Conservation (phyloP, 208 protist species). For the Leishmania arabica region DNA sequence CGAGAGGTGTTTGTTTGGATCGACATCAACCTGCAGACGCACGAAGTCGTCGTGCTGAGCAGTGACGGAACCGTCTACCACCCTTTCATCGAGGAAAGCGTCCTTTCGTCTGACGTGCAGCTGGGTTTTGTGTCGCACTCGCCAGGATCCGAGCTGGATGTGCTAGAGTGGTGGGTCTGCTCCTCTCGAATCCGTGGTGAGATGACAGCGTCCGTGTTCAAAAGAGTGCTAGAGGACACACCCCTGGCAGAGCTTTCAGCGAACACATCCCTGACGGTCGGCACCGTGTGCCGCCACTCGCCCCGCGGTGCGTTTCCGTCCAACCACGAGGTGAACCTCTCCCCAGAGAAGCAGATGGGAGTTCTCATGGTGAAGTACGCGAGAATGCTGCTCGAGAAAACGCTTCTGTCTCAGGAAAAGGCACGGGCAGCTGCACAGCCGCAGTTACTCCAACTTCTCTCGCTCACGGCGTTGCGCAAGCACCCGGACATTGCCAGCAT, state of each 20-base stretch:
- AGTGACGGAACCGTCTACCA: slow-evolving; percentile 51
- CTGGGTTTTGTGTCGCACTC: slow-evolving; percentile 47
- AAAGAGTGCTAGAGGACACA: slow-evolving; percentile 19
- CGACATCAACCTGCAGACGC: slow-evolving; percentile 43
- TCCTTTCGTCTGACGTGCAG: slow-evolving; percentile 29
- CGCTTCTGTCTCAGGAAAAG: slow-evolving; percentile 53
- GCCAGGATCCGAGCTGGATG: slow-evolving; percentile 40
- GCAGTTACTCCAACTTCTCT: slow-evolving; percentile 53
- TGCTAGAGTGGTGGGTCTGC: slow-evolving; percentile 47
- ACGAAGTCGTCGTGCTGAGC: slow-evolving; percentile 39
- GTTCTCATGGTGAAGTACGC: slow-evolving; percentile 79
- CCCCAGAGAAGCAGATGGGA: slow-evolving; percentile 65
- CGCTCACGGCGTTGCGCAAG: slow-evolving; percentile 65
- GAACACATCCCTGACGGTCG: slow-evolving; percentile 38
- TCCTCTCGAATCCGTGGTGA: slow-evolving; percentile 24
- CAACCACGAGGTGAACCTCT: slow-evolving; percentile 30
- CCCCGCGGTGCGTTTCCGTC: slow-evolving; percentile 1
- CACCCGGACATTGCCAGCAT: slow-evolving; percentile 36
- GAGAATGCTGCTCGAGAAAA: slow-evolving; percentile 69
- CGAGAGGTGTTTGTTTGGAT: slow-evolving; percentile 38
- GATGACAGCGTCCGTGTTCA: slow-evolving; percentile 28
- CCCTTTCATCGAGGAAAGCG: slow-evolving; percentile 36
- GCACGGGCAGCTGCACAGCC: slow-evolving; percentile 40
- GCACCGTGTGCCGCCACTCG: slow-evolving; percentile 33
- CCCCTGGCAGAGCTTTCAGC: slow-evolving; percentile 18